These are phyloP conservation scores for Colletotrichum orbiculare DNA, from an alignment of 2,329 filamentous ascomycete species.

Conservation along the genomic window DNA sequence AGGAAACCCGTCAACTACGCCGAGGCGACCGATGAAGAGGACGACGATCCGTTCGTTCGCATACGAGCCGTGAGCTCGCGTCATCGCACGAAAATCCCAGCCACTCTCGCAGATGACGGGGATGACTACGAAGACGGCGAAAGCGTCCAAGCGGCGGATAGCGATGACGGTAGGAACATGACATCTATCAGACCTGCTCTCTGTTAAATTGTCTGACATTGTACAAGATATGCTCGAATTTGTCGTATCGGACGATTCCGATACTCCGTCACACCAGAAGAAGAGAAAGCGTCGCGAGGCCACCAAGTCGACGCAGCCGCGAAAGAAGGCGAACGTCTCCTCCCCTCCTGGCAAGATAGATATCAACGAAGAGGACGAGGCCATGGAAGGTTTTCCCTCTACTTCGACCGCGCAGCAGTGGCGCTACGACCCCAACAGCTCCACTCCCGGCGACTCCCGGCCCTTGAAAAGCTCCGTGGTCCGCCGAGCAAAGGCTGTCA, in stretches of 20 bases:
- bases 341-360: constrained; percentile 53
- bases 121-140: constrained; percentile 78
- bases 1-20: constrained; percentile 79
- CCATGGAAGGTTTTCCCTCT: constrained; percentile 66
- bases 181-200: background rate
- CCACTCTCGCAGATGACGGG: constrained; percentile 71
- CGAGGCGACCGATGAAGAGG: constrained; percentile 85
- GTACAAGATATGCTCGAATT: constrained; percentile 81
- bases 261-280: constrained; percentile 70
- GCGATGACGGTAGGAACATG: constrained; percentile 66
- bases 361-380: constrained; percentile 61
- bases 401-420: constrained; percentile 85
- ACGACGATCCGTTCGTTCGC: constrained; percentile 76
- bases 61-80: constrained; percentile 52
- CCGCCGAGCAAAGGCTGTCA: constrained; percentile 40
- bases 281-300: constrained; percentile 78
- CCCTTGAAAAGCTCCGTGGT: constrained; percentile 35
- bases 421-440: constrained; percentile 69
- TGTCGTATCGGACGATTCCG: constrained; percentile 86
- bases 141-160: constrained; percentile 67
- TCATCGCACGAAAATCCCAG: constrained; percentile 60
- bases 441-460: constrained; percentile 44
- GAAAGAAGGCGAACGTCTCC: constrained; percentile 72
- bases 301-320: constrained; percentile 57
- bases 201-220: constrained; percentile 27